Evolutionary conservation across 768 basidiomycete genomes (phyloP).

Genomic region (Rhodotorula paludigena): DNA sequence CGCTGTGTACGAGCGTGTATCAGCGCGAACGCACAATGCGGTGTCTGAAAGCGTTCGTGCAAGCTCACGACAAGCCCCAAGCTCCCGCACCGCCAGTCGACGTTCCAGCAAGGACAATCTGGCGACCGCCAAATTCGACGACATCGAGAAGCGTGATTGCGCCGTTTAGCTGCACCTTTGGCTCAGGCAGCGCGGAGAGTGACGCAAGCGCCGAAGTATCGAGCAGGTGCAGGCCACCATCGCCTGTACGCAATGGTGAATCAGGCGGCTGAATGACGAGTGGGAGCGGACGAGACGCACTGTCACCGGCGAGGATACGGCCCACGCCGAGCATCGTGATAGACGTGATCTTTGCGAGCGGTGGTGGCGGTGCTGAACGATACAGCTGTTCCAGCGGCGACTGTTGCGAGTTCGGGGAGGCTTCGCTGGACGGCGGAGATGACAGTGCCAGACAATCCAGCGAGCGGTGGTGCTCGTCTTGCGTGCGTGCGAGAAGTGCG

Average conservation of each 20-base stretch:
- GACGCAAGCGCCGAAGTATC: neutral
- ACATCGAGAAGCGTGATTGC: conserved; percentile 39
- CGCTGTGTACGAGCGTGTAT: conserved; percentile 49
- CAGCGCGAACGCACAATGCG: too few species aligned
- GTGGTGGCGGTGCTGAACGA: conserved; percentile 23
- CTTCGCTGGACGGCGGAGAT: fast-evolving
- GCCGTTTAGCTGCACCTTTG: conserved; percentile 9
- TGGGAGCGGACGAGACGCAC: conserved; percentile 48
- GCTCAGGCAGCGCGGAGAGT: neutral
- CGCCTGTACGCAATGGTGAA: neutral
- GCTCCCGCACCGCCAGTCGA: conserved; percentile 73
- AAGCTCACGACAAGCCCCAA: conserved; percentile 63
- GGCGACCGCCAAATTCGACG: conserved; percentile 45
- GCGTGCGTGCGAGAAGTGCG: too few species aligned
- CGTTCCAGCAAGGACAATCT: conserved; percentile 64
- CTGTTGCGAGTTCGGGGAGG: neutral
- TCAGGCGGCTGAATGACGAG: neutral
- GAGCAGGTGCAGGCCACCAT: neutral
- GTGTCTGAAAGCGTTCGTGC: too few species aligned
- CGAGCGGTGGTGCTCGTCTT: too few species aligned
- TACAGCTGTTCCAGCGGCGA: neutral
- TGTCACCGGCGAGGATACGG: conserved; percentile 60
- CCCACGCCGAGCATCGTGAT: conserved; percentile 60
- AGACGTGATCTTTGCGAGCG: conserved; percentile 46
- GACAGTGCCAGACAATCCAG: neutral